Base-by-base conservation (phyloP, 2,329 filamentous ascomycete species). In the Aspergillus tamarii region DNA sequence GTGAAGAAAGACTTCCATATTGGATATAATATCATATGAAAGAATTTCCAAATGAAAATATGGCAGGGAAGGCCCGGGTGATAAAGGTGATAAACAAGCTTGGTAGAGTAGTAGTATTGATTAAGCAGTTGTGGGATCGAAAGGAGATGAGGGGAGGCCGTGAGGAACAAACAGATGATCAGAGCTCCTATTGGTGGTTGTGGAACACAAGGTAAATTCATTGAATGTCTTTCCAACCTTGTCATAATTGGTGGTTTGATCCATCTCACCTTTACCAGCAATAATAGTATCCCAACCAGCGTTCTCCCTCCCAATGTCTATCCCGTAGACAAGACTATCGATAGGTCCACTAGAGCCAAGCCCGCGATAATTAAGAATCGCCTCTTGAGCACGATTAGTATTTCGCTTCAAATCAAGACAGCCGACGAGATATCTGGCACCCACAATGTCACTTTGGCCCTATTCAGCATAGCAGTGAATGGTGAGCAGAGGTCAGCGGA, bases 1-100 rank as follows among this genome's bases (percentile, higher is more conserved):
- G 14, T 72, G 70, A 11, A 84, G 71, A 67, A 82, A 79, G 39
- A 85, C 75, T 61, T 85, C 83, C 83, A 85, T 64, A 11, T 14
- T 52, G 28, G 11, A 48, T 48, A 16, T 26, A 14, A 8, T 26
- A 26, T 26, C 23, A 19, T 10, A 19, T 4, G 26, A 30, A 50
- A 14, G 14, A 5, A 30, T 30, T 10, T 28, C 11, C 21, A 8
- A 8, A 8, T 4, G 23, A 4, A 19, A 5, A 10, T 41, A 41
- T 14, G 7, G 10, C 9, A 46, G n/a, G n/a, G 43, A 23, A 23
- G 21, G 10, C 34, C 7, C 34, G 14, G 34, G 5, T 36, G 5
- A 36, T 36, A 7, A 16, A 36, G 34, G 5, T 36, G 5, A 36
- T 36, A 7, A 16, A 36, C 5, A 7, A 36, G 6, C 14, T 36